These are phyloP conservation scores for Tylopilus subfusipes DNA, from an alignment of 768 basidiomycete genomes.

Conservation along the genomic window DNA sequence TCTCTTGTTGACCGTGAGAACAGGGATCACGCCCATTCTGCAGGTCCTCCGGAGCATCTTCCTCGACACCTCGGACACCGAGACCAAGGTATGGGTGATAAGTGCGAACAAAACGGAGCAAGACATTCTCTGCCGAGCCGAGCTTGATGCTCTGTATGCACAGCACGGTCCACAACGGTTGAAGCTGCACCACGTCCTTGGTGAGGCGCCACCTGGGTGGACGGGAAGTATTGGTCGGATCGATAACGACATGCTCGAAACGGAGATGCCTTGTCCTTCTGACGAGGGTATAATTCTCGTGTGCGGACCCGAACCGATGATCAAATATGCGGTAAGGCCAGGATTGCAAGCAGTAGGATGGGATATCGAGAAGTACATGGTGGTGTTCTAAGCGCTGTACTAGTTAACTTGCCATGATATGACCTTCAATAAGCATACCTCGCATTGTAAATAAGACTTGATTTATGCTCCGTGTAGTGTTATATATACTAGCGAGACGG, in stretches of 20 bases:
- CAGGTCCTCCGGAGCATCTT: conserved; percentile 51
- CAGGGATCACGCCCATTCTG: conserved; percentile 55
- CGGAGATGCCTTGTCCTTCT: conserved; percentile 39
- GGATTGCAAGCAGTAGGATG: conserved; percentile 35
- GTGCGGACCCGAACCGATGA: conserved; percentile 49
- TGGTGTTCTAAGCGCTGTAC: conserved; percentile 31
- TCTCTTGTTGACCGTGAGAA: not conserved
- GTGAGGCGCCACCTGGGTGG: conserved; percentile 35
- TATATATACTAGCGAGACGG: no score
- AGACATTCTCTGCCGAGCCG: conserved; percentile 51
- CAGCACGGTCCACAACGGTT: conserved; percentile 32
- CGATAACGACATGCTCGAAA: conserved; percentile 34
- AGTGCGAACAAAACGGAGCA: conserved; percentile 44
- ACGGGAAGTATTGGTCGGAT: conserved; percentile 40
- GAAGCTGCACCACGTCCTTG: conserved; percentile 44
- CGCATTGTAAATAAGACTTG: not conserved
- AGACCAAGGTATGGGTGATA: conserved; percentile 45
- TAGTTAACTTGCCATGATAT: not conserved
- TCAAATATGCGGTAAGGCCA: conserved; percentile 30
- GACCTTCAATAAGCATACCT: not conserved
- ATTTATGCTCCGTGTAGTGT: not conserved
- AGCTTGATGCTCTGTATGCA: conserved; percentile 41
- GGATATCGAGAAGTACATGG: conserved; percentile 33
- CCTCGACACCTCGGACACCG: conserved; percentile 34
- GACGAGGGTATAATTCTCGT: conserved; percentile 41